Conservation (phyloP, 306 rosid species). For the Vigna angularis region DNA sequence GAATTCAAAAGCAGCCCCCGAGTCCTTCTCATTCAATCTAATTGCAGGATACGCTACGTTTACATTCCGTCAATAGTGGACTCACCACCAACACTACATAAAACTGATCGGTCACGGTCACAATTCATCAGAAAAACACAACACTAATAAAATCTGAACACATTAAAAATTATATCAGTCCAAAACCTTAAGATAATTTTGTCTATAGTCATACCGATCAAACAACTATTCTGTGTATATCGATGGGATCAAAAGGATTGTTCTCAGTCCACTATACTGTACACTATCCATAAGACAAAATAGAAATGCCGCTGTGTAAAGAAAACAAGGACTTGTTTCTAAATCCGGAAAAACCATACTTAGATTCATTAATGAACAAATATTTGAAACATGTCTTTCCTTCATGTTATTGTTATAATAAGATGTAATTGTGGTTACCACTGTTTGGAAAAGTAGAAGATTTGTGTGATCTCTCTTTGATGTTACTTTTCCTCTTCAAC, state of each 20-base stretch:
- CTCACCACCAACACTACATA: conserved; percentile 39
- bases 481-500: conserved; percentile 73
- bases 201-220: too few relatives aligned
- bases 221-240: too few relatives aligned
- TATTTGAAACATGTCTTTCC: conserved; percentile 51
- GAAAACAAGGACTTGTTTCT: conserved; percentile 49
- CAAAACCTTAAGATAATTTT: too few relatives aligned
- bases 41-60: conserved; percentile 69
- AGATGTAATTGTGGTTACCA: conserved; percentile 57
- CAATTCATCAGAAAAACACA: too few relatives aligned
- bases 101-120: not conserved
- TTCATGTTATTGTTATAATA: conserved; percentile 46
- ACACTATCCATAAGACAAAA: too few relatives aligned
- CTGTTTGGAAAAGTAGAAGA: conserved; percentile 79
- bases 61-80: conserved; percentile 65
- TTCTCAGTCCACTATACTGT: too few relatives aligned
- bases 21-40: conserved; percentile 79
- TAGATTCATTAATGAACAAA: conserved; percentile 46
- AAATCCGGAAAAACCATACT: conserved; percentile 60
- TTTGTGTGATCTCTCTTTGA: conserved; percentile 73
- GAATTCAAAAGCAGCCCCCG: conserved; percentile 46
- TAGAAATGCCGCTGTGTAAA: too few relatives aligned
- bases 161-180: too few relatives aligned
- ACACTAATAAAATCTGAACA: too few relatives aligned
- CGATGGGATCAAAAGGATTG: too few relatives aligned